These are phyloP conservation scores for Aspergillus aculeatinus DNA, from an alignment of 2,329 filamentous ascomycete species.

Conservation along the genomic window DNA sequence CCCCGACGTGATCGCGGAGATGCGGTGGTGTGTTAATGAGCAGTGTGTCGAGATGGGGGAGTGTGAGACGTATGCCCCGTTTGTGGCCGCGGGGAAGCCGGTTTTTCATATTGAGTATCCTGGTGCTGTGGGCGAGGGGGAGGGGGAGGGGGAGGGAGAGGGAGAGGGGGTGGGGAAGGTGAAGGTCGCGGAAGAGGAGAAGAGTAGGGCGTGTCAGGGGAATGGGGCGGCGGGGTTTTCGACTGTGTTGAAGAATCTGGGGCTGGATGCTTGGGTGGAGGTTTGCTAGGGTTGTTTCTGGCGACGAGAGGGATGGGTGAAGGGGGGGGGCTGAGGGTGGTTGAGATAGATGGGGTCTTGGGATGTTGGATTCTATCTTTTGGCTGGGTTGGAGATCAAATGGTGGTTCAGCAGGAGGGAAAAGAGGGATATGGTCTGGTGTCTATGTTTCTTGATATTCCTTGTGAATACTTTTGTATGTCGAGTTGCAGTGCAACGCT, in stretches of 20 bases:
- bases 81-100: constrained; percentile 62
- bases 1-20: constrained; percentile 46
- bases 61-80: constrained; percentile 58
- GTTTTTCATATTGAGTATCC: constrained; percentile 75
- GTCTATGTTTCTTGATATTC: neutral
- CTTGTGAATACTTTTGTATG: neutral
- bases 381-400: no score
- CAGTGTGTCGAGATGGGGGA: constrained; percentile 63
- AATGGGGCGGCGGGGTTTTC: constrained; percentile 55
- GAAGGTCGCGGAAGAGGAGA: constrained; percentile 32
- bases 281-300: constrained; percentile 45
- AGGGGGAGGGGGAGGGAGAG: constrained; percentile 45
- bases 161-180: constrained; percentile 42
- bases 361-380: no score
- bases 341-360: no score
- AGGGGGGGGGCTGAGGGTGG: neutral
- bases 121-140: constrained; percentile 35
- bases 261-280: constrained; percentile 62
- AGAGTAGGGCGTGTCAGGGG: constrained; percentile 49
- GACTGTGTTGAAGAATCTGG: constrained; percentile 65
- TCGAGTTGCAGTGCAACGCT: neutral
- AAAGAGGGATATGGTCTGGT: neutral
- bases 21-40: constrained; percentile 70
- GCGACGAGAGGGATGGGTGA: neutral
- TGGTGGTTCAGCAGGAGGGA: no score